Conservation (phyloP, 2,329 filamentous ascomycete species). For the Saccharata proteae region DNA sequence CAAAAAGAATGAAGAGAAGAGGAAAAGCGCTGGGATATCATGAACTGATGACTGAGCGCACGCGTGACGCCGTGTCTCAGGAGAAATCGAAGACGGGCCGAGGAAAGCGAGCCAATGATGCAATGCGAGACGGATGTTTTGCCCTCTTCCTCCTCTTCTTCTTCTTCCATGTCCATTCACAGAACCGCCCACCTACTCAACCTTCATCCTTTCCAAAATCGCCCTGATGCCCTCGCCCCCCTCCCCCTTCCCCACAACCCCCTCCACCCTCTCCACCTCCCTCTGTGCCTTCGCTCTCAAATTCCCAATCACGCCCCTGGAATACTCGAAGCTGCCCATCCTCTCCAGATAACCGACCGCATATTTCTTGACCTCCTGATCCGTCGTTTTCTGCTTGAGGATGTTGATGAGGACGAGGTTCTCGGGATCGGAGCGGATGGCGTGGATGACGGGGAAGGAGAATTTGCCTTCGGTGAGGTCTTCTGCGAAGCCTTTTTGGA, state of each 20-base stretch:
- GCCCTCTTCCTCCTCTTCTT: no score
- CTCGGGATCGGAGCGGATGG: slow-evolving; percentile 62
- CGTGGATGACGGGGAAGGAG: slow-evolving; percentile 89
- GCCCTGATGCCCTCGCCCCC: slow-evolving; percentile 26
- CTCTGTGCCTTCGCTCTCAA: slow-evolving; percentile 30
- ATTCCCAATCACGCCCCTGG: slow-evolving; percentile 44
- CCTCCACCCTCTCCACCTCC: slow-evolving; percentile 24
- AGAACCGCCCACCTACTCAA: slow-evolving; percentile 5
- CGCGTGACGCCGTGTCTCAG: no score
- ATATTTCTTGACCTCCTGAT: slow-evolving; percentile 82
- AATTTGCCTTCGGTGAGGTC: slow-evolving; percentile 97
- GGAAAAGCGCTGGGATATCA: no score
- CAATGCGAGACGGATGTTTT: no score
- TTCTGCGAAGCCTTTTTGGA: slow-evolving; percentile 86
- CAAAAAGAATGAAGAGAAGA: no score
- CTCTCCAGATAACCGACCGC: slow-evolving; percentile 84
- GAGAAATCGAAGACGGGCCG: no score
- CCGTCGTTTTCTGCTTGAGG: slow-evolving; percentile 74
- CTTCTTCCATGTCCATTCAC: no score
- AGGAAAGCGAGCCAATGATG: no score
- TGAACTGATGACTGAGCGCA: no score
- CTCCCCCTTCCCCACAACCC: slow-evolving; percentile 16
- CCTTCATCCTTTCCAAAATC: slow-evolving; percentile 29
- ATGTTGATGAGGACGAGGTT: slow-evolving; percentile 84
- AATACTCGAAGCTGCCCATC: slow-evolving; percentile 84